Base-by-base conservation (phyloP, 2,329 filamentous ascomycete genomes). In the Penicillium sp. region DNA sequence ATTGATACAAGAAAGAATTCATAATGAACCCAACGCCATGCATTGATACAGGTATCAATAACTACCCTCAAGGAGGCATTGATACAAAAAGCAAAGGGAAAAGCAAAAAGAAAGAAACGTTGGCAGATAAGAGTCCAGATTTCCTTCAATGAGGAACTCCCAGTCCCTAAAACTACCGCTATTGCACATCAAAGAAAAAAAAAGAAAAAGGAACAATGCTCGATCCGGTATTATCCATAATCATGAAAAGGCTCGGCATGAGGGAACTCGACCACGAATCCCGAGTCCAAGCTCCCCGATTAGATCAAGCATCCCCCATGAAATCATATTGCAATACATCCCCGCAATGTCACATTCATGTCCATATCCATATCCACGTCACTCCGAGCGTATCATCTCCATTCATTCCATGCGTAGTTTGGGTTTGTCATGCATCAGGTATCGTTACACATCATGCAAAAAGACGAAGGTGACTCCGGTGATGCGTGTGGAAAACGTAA, bases 11-110 rank as follows among this genome's bases (percentile, higher is more conserved):
- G 28, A 15, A 33, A 26, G 15, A 0, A 10, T 12, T 35, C 47
- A 35, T 22, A 10, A 33, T 51, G 49, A 53, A 30, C 24, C 26
- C 24, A 35, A 58, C 45, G 56, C 47, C 56, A 58, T 58, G 47
- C 47, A 53, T 51, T 58, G 35, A 44, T 53, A 53, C 47, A 51
- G n/a, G 37, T 58, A 58, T 40, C 56, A 51, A 44, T 12, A 51
- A 51, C 51, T 19, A 53, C 35, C 44, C 22, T 13, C 19, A 12
- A 38, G 26, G 47, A n/a, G 35, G 33, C 2, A 28, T 24, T 38
- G 50, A 53, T 53, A 40, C 24, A 19, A n/a, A 51, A 22, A 22
- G 28, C 19, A 44, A 38, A 58, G 26, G 6, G 44, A 49, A 40
- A 42, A 42, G n/a, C 9, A 33, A 22, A 35, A 1, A 1, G 7